These are phyloP conservation scores for Biancaea sappan DNA, from an alignment of 306 rosid species.

Conservation along the genomic window DNA sequence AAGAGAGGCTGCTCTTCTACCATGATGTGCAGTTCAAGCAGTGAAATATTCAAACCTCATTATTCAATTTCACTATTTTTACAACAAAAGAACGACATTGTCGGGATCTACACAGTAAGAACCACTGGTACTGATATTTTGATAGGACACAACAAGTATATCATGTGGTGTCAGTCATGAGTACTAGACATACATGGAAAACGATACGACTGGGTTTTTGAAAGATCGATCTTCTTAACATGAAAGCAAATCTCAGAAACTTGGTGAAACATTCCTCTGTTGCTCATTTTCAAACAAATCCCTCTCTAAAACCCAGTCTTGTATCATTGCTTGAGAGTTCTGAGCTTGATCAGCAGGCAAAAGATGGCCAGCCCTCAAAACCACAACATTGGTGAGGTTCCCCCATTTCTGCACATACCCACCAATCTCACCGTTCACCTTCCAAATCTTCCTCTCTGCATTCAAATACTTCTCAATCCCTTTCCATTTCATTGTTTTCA, in stretches of 20 bases:
- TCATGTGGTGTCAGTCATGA: no score
- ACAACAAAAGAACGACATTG: not conserved
- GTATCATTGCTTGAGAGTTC: constrained; percentile 58
- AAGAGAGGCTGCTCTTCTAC: no score
- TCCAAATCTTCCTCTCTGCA: constrained; percentile 56
- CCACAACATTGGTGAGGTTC: constrained; percentile 48
- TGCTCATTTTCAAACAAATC: constrained; percentile 34
- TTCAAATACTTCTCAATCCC: constrained; percentile 37
- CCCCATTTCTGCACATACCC: constrained; percentile 59
- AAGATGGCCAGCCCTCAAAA: constrained; percentile 64
- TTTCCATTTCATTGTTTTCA: constrained; percentile 60
- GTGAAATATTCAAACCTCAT: no score
- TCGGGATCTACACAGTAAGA: no score
- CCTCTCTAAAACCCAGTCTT: constrained; percentile 57
- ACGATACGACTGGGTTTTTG: no score
- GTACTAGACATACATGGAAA: no score
- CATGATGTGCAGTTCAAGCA: not conserved
- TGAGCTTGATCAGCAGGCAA: constrained; percentile 47
- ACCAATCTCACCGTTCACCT: constrained; percentile 41
- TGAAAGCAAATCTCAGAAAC: not conserved
- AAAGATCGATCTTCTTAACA: no score
- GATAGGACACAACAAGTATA: no score
- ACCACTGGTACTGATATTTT: not conserved
- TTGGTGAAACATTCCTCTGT: not conserved
- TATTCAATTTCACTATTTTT: not conserved